Percentiles rank a stretch among this genome's conserved stretches.
Evolutionary conservation across 768 basidiomycete genomes (phyloP).

Genomic region (Tulasnella sp.): DNA sequence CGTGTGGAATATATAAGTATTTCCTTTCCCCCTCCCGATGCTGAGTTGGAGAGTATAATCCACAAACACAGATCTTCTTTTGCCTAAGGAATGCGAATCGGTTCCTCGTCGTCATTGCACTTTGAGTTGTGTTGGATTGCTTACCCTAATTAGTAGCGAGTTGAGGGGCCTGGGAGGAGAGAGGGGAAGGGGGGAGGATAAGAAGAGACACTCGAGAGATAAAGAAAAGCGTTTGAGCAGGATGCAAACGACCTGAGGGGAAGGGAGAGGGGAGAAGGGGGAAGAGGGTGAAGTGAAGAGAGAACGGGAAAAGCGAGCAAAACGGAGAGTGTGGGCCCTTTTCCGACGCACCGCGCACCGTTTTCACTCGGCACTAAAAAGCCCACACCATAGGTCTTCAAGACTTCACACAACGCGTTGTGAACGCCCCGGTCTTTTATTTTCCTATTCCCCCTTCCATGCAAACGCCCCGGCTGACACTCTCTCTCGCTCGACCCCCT

Average conservation of each 20-base stretch:
- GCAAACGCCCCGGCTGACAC: too few species aligned
- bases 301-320: constrained; percentile 11
- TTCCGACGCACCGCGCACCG: constrained; percentile 2
- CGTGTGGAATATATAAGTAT: too few species aligned
- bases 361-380: not conserved
- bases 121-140: constrained; percentile 5
- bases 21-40: not conserved
- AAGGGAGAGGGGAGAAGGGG: not conserved
- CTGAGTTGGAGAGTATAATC: too few species aligned
- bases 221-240: not conserved
- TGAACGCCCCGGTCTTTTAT: not conserved
- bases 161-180: not conserved
- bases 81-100: too few species aligned
- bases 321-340: not conserved
- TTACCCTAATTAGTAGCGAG: constrained; percentile 7
- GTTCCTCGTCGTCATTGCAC: too few species aligned
- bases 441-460: not conserved
- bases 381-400: not conserved
- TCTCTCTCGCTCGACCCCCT: not conserved
- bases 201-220: not conserved
- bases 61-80: not conserved
- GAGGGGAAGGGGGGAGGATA: not conserved
- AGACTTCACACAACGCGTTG: too few species aligned
- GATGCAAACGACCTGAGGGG: not conserved
- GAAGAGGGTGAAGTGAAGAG: not conserved